phyloP scores from a whole-genome alignment of 306 rosid species.

The Fagus crenata region DNA sequence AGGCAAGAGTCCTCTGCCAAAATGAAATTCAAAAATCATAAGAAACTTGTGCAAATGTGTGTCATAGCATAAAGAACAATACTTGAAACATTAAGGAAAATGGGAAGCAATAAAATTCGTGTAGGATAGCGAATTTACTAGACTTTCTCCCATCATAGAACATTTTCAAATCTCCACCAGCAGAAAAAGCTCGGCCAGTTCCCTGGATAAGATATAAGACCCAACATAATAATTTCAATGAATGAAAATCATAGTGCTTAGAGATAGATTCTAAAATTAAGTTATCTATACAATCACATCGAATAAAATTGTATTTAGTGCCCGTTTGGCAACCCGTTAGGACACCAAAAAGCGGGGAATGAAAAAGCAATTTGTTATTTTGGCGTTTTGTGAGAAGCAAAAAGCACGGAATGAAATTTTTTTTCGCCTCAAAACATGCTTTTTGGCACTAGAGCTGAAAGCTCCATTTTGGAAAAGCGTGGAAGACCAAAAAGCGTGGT shows the following conservation, averaged over 20 bases:
- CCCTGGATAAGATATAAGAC: conserved; percentile 51
- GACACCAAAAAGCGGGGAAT: too few species aligned
- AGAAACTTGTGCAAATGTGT: background rate
- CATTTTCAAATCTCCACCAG: conserved; percentile 93
- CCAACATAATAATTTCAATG: conserved; percentile 4
- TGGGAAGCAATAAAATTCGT: background rate
- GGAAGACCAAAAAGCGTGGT: too few species aligned
- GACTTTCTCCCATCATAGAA: conserved; percentile 72
- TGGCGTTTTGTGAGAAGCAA: too few species aligned
- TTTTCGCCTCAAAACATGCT: too few species aligned
- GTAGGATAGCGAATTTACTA: conserved; percentile 41
- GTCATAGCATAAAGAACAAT: background rate
- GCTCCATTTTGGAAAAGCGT: too few species aligned
- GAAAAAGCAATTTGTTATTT: too few species aligned
- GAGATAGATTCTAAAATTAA: background rate
- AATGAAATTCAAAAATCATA: conserved; percentile 21
- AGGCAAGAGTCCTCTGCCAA: conserved; percentile 81
- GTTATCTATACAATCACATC: background rate
- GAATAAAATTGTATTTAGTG: background rate
- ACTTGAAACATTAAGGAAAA: background rate
- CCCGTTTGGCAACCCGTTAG: too few species aligned
- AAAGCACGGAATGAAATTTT: too few species aligned
- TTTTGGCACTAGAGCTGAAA: too few species aligned
- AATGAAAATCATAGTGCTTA: background rate
- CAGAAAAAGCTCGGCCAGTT: conserved; percentile 86